A percentile compares a stretch with the other conserved stretches of the same genome.
phyloP scores from a whole-genome alignment of 768 basidiomycete species.

The Chalciporus chontae region DNA sequence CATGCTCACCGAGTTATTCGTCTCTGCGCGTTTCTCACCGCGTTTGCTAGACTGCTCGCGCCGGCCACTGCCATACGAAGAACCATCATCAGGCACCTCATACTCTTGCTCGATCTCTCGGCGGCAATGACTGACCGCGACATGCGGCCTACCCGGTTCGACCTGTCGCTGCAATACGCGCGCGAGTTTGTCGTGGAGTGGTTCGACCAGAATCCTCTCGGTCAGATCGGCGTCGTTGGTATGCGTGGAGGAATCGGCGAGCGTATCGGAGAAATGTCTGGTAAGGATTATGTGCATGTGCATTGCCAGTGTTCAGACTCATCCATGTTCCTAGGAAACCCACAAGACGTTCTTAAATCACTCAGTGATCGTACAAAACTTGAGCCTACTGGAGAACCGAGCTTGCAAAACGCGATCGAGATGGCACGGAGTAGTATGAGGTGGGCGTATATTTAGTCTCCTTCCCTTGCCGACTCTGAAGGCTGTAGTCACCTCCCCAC shows the following conservation, averaged over 20 bases:
- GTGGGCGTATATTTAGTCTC: slow-evolving; percentile 46
- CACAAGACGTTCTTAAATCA: slow-evolving; percentile 88
- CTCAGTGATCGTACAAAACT: slow-evolving; percentile 85
- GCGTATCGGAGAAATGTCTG: slow-evolving; percentile 88
- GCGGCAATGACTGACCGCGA: slow-evolving; percentile 92
- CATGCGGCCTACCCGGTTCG: slow-evolving; percentile 92
- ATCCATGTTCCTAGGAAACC: slow-evolving; percentile 63
- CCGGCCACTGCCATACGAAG: slow-evolving; percentile 87
- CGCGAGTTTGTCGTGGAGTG: slow-evolving; percentile 92
- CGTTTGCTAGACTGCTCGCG: slow-evolving; percentile 59
- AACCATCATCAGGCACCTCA: slow-evolving; percentile 93
- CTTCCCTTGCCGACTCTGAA: slow-evolving; percentile 4
- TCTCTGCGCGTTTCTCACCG: slow-evolving; percentile 6
- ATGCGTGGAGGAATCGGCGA: slow-evolving; percentile 92
- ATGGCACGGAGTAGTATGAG: slow-evolving; percentile 94
- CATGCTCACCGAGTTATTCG: slow-evolving; percentile 3
- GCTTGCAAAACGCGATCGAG: slow-evolving; percentile 95
- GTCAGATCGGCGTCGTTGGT: slow-evolving; percentile 93
- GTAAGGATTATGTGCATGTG: slow-evolving; percentile 38
- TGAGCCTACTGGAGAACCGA: slow-evolving; percentile 89
- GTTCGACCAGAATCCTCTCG: slow-evolving; percentile 99
- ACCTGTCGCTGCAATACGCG: slow-evolving; percentile 84
- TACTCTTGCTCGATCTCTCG: slow-evolving; percentile 90
- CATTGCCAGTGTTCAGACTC: not conserved
- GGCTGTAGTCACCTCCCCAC: slow-evolving; percentile 85